Percentiles rank a stretch among this genome's conserved stretches.
Evolutionary conservation across 768 basidiomycete species (phyloP).

Genomic region (Tylopilus felleus): DNA sequence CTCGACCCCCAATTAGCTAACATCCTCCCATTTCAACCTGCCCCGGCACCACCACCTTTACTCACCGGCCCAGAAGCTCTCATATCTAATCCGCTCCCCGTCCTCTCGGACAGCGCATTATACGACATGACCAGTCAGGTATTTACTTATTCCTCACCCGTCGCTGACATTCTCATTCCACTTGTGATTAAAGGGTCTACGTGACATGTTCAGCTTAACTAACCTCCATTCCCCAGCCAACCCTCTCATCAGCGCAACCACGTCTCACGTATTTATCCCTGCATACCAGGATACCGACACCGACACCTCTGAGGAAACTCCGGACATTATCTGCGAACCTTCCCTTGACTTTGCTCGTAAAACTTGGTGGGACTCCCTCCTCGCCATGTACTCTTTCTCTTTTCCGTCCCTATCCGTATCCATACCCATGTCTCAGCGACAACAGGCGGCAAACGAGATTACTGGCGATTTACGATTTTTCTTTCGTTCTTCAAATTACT

Average conservation of each 20-base stretch:
- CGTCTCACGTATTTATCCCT: constrained; percentile 4
- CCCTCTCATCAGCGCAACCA: not conserved
- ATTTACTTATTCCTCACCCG: constrained; percentile 22
- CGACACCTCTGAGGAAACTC: constrained; percentile 12
- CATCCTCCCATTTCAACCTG: constrained; percentile 14
- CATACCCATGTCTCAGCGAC: constrained; percentile 43
- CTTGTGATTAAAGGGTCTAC: constrained; percentile 23
- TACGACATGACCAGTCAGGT: constrained; percentile 28
- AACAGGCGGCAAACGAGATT: constrained; percentile 43
- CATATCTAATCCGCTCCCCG: constrained; percentile 8
- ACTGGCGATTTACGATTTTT: constrained; percentile 59
- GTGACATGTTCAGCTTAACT: constrained; percentile 1
- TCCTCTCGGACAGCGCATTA: constrained; percentile 7
- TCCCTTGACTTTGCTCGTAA: constrained; percentile 65
- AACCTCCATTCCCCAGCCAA: constrained; percentile 1
- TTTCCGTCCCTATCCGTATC: constrained; percentile 27
- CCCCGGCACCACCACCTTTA: constrained; percentile 1
- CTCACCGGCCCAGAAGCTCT: constrained; percentile 6
- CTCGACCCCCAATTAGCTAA: constrained; percentile 27
- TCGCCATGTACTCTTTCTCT: constrained; percentile 48
- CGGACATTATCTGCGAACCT: constrained; percentile 48
- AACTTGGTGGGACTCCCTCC: constrained; percentile 76
- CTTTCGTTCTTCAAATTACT: constrained; percentile 63
- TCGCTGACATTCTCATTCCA: constrained; percentile 24
- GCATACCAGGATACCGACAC: constrained; percentile 12